Percentiles rank a stretch among this genome's conserved stretches.
Evolutionary conservation across 305 asterid genomes (phyloP).

Genomic region (Fraxinus xanthoxyloides): DNA sequence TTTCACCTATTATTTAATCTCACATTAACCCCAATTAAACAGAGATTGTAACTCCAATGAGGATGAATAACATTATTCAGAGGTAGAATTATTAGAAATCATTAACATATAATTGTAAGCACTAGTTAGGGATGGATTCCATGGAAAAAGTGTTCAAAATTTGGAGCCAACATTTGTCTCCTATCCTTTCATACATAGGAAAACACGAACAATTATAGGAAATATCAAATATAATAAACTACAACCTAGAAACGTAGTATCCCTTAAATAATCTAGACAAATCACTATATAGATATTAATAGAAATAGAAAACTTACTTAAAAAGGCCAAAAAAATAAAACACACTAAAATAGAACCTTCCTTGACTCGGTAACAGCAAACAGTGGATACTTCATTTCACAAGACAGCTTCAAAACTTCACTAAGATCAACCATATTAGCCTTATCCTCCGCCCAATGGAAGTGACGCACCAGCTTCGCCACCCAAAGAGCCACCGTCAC

Average conservation of each 20-base stretch:
- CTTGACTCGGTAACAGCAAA: constrained; percentile 36
- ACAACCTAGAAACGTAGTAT: no score
- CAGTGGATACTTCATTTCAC: constrained; percentile 62
- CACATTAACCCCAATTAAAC: no score
- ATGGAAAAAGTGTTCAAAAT: neutral
- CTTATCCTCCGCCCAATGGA: constrained; percentile 36
- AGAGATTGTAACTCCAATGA: no score
- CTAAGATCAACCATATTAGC: constrained; percentile 36
- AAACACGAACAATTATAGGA: neutral
- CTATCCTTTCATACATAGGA: neutral
- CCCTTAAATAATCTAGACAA: neutral
- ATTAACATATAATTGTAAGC: neutral
- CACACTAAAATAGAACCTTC: neutral
- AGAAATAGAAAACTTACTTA: neutral
- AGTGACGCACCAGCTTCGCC: constrained; percentile 42
- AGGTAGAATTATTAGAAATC: no score
- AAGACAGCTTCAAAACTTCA: constrained; percentile 55
- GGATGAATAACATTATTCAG: no score
- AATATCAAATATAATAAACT: neutral
- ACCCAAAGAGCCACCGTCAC: constrained; percentile 54
- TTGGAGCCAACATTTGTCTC: neutral
- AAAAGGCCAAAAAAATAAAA: no score
- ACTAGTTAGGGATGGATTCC: neutral
- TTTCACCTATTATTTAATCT: no score
- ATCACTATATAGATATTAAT: no score